Base-by-base conservation (phyloP, 2,329 filamentous ascomycete genomes). In the Huntiella bhutanensis region DNA sequence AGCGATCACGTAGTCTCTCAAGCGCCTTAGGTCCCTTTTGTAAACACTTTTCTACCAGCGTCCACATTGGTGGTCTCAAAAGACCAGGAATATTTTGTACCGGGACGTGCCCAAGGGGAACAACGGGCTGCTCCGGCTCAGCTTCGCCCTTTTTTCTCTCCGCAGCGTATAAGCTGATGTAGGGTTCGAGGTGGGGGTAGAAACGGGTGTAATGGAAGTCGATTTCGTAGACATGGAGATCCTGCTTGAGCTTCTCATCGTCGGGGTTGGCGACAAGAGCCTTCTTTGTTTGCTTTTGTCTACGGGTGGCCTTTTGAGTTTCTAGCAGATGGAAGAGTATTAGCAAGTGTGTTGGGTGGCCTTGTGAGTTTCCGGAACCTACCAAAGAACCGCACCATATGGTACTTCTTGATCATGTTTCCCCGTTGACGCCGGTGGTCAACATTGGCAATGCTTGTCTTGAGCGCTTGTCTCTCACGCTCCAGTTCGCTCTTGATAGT, bases 361-460 rank as follows among this genome's bases (percentile, higher is more conserved):
- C 17, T 19, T 28, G 22, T 28, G 7, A 28, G 22, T 10, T 28
- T 28, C 7, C 8, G 22, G 6, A 4, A 55, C 70, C 44, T 66
- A 82, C 82, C 83, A 60, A 88, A 88, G 58, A 91, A 91, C 22
- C 83, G 69, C 43, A 88, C 75, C 73, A 84, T 87, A 59, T 88
- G 82, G 55, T 86, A 91, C 59, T 78, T 81, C 43, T 68, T 68
- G 51, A 87, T 85, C 73, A 87, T 83, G 49, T 75, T 69, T 54
- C 69, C 70, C 53, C 75, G 70, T 56, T 68, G 69, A 62, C 75
- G 77, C 54, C 76, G 74, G 49, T 69, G 67, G 49, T 72, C 64
- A 41, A 71, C 67, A 51, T 72, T 68, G 4, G 62, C 66, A 49
- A 87, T 65, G 55, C 82, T 78, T 52, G 73, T 66, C 59, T 75